Evolutionary conservation across 2,329 filamentous ascomycete species (phyloP).

Genomic region (Fonsecaea pedrosoi): DNA sequence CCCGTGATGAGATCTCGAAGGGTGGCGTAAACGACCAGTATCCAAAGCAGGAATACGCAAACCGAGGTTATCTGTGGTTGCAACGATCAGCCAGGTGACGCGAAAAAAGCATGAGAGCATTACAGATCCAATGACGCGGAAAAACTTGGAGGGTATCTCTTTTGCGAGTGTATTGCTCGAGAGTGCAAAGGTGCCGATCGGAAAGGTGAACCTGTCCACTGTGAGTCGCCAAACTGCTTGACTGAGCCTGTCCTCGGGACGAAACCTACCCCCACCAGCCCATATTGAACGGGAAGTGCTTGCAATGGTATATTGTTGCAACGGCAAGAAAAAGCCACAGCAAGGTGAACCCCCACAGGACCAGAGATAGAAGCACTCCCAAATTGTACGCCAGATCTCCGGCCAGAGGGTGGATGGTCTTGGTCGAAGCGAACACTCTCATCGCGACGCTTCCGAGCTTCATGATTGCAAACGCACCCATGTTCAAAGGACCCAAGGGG

Average conservation of each 20-base stretch:
- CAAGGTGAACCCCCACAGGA: constrained; percentile 49
- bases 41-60: constrained; percentile 61
- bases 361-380: constrained; percentile 46
- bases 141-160: constrained; percentile 62
- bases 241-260: background rate
- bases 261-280: constrained; percentile 61
- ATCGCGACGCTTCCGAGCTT: constrained; percentile 58
- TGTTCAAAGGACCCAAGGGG: constrained; percentile 69
- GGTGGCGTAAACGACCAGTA: constrained; percentile 60
- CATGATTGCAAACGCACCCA: constrained; percentile 66
- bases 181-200: constrained; percentile 62
- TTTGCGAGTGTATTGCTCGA: constrained; percentile 51
- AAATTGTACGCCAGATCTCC: constrained; percentile 45
- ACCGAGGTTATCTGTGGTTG: constrained; percentile 50
- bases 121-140: constrained; percentile 62
- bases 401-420: constrained; percentile 37
- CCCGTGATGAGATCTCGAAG: constrained; percentile 44
- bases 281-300: constrained; percentile 65
- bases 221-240: constrained; percentile 5
- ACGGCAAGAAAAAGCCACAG: constrained; percentile 50
- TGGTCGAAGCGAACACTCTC: constrained; percentile 42
- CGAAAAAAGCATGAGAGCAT: background rate
- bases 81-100: background rate
- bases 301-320: constrained; percentile 44
- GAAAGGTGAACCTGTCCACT: constrained; percentile 58